These are phyloP conservation scores for Pholiota adiposa DNA, from an alignment of 1,284 basidiomycete species.

Conservation along the genomic window DNA sequence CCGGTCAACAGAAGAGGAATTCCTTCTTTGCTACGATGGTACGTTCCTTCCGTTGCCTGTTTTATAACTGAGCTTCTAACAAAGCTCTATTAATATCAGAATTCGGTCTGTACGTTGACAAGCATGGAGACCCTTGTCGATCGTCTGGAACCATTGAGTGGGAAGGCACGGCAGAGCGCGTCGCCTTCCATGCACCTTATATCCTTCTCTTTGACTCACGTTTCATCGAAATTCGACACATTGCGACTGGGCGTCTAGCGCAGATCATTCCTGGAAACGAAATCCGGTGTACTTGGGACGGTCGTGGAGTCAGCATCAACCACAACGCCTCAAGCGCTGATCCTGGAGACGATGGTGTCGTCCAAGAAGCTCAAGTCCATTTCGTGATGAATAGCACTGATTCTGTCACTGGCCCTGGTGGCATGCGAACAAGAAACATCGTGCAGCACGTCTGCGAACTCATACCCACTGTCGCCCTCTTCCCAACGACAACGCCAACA, in stretches of 20 bases:
- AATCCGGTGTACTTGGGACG: slow-evolving; percentile 88
- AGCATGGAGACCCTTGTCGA: slow-evolving; percentile 85
- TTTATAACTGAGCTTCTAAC: not conserved
- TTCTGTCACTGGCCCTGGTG: slow-evolving; percentile 31
- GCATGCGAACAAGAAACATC: slow-evolving; percentile 48
- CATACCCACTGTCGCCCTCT: slow-evolving; percentile 74
- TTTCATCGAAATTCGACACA: slow-evolving; percentile 93
- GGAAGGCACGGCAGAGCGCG: slow-evolving; percentile 90
- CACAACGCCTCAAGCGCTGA: slow-evolving; percentile 50
- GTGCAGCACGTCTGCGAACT: slow-evolving; percentile 83
- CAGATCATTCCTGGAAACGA: slow-evolving; percentile 92
- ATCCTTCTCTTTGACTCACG: slow-evolving; percentile 89
- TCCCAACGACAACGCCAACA: slow-evolving; percentile 57
- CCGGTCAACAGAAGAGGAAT: slow-evolving; percentile 86
- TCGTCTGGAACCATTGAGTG: slow-evolving; percentile 83
- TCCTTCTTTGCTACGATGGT: slow-evolving; percentile 93
- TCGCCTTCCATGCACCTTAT: slow-evolving; percentile 89
- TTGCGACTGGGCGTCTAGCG: slow-evolving; percentile 83
- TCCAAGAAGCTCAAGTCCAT: slow-evolving; percentile 76
- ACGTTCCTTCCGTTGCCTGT: slow-evolving; percentile 24
- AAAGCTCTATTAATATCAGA: slow-evolving; percentile 52
- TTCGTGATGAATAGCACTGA: slow-evolving; percentile 68
- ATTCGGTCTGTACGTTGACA: slow-evolving; percentile 90
- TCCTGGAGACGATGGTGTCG: slow-evolving; percentile 42
- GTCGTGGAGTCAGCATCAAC: slow-evolving; percentile 62